A percentile compares a stretch with the other conserved stretches of the same genome.
Conservation (phyloP, 2,329 filamentous ascomycete species). For the Colletotrichum acutatum region DNA sequence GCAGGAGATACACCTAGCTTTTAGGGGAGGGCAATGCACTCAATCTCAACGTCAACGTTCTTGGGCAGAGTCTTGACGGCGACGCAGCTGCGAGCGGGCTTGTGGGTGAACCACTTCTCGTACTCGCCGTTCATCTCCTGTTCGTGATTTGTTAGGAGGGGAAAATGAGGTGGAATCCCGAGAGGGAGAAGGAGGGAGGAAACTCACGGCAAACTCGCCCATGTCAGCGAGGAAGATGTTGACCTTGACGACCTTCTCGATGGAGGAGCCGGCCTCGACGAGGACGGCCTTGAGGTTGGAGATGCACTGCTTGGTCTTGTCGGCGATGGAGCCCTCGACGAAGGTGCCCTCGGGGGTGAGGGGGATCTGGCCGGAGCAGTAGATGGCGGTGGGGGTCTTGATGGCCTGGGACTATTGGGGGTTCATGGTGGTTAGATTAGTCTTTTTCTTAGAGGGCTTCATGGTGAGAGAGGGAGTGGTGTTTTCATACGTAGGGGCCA, state of each 20-base stretch:
- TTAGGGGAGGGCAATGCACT: conserved; percentile 81
- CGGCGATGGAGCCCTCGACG: conserved; percentile 67
- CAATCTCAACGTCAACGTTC: conserved; percentile 89
- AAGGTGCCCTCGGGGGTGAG: conserved; percentile 66
- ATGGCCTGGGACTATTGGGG: conserved; percentile 69
- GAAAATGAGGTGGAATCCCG: too few relatives aligned
- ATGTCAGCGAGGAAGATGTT: conserved; percentile 94
- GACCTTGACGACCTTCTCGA: conserved; percentile 88
- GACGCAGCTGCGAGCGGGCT: conserved; percentile 89
- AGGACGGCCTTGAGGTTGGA: conserved; percentile 88
- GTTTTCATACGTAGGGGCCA: conserved; percentile 69
- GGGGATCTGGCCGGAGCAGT: conserved; percentile 81
- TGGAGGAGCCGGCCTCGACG: conserved; percentile 79
- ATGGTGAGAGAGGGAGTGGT: conserved; percentile 18
- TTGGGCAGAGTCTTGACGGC: conserved; percentile 90
- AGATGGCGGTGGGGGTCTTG: conserved; percentile 73
- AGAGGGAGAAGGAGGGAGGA: too few relatives aligned
- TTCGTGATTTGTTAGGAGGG: not conserved
- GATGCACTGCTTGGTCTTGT: conserved; percentile 73
- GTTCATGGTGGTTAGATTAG: conserved; percentile 31
- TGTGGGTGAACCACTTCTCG: conserved; percentile 83
- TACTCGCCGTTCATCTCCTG: conserved; percentile 87
- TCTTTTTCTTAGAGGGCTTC: not conserved
- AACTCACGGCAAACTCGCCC: conserved; percentile 78
- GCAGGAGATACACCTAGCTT: not conserved